Evolutionary conservation across 2,329 filamentous ascomycete genomes (phyloP).

Genomic region (Berkeleyomyces rouxiae): DNA sequence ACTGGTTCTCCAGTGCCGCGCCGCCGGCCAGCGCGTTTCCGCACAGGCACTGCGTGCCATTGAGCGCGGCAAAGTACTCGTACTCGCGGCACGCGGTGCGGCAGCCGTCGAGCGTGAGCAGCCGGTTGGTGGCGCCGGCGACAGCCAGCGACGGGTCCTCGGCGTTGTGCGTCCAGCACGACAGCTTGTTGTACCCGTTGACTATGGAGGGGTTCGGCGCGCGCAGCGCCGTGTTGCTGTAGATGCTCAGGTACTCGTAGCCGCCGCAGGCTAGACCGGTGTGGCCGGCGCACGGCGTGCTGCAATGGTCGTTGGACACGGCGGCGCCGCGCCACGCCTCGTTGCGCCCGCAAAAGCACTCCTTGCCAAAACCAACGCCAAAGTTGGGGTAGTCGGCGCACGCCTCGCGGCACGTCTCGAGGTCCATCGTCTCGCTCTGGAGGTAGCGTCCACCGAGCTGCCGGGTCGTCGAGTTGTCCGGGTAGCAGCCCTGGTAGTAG

Average conservation of each 20-base stretch:
- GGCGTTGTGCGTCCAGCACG: conserved; percentile 7
- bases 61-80: conserved; percentile 8
- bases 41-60: conserved; percentile 3
- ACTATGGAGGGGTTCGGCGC: neutral
- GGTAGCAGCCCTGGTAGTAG: conserved; percentile 9
- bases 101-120: conserved; percentile 6
- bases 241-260: conserved; percentile 5
- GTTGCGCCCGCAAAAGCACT: conserved; percentile 1
- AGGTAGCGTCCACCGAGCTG: neutral
- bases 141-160: neutral
- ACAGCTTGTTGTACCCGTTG: conserved; percentile 8
- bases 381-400: conserved; percentile 7
- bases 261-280: conserved; percentile 2
- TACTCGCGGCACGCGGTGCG: neutral
- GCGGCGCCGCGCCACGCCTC: conserved; percentile 4
- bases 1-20: neutral
- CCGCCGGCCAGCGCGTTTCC: conserved; percentile 5
- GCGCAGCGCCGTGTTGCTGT: conserved; percentile 1
- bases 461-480: neutral
- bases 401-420: conserved; percentile 1
- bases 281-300: conserved; percentile 6
- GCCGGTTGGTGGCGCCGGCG: neutral
- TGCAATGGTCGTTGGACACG: conserved; percentile 6
- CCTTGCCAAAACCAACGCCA: neutral
- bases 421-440: neutral